A percentile compares a stretch with the other conserved stretches of the same genome.
Evolutionary conservation across 2,329 filamentous ascomycete genomes (phyloP).

Genomic region (Chaetothyriales sp.): DNA sequence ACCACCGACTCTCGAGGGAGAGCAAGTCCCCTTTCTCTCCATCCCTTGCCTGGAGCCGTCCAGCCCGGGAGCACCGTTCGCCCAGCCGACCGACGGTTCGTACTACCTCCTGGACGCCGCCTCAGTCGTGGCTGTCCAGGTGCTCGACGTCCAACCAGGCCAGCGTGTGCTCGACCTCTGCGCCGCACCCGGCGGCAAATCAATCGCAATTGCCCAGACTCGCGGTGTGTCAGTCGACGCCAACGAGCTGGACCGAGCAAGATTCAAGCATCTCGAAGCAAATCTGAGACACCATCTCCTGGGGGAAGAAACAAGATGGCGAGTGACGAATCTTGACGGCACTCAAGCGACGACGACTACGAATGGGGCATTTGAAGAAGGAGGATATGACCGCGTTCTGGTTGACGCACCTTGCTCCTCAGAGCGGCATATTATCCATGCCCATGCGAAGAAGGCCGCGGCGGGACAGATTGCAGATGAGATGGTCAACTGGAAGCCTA

Average conservation of each 20-base stretch:
- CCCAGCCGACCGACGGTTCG: not conserved
- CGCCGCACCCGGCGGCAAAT: conserved; percentile 7
- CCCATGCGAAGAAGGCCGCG: conserved; percentile 1
- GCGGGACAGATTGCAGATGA: conserved; percentile 4
- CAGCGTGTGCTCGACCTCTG: conserved; percentile 7
- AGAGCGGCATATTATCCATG: conserved; percentile 7
- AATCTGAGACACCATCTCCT: conserved; percentile 5
- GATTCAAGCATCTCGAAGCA: conserved; percentile 3
- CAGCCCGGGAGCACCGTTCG: not conserved
- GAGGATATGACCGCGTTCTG: conserved; percentile 5
- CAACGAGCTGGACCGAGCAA: conserved; percentile 5
- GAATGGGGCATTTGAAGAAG: conserved; percentile 1
- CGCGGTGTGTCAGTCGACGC: conserved; percentile 1
- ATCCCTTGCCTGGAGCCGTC: not conserved
- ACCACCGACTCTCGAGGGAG: not conserved
- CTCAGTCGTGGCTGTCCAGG: conserved; percentile 5
- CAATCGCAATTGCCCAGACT: conserved; percentile 3
- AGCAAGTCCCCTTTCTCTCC: not conserved
- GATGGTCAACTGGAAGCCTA: conserved; percentile 6
- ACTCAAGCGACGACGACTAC: conserved; percentile 1
- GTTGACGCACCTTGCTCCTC: conserved; percentile 8
- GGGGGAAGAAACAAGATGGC: not conserved
- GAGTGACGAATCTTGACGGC: conserved; percentile 3
- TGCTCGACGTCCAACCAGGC: conserved; percentile 3
- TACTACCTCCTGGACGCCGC: conserved; percentile 7